Base-by-base conservation (phyloP, 2,329 filamentous ascomycete genomes). In the Exophiala phaeomuriformis region DNA sequence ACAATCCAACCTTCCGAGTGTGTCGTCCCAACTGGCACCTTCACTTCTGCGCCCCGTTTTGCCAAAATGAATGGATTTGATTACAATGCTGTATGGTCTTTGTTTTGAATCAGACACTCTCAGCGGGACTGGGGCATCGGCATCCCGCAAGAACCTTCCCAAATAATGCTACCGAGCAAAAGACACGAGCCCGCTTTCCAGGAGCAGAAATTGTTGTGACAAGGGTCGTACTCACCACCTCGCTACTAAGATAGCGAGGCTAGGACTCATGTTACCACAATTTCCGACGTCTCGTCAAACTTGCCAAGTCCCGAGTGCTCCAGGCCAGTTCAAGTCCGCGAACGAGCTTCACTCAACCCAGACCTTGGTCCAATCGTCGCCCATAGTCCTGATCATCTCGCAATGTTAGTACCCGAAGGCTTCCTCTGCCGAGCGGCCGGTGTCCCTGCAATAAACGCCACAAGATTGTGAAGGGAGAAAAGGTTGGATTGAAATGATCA, bases 341-440 rank as follows among this genome's bases (percentile, higher is more conserved):
- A 19, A 19, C 19, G 19, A 19, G 19, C 19, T 41, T 32, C 27
- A 8, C n/a, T 51, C 42, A 33, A n/a, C 7, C 37, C 8, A 12
- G 40, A 10, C 40, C 33, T 53, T 49, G 37, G 31, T 47, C 37
- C 28, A 51, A 28, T 10, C 49, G 55, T 57, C 40, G 54, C 45
- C 39, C 55, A 46, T 52, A 50, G 39, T 58, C 50, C 56, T 58
- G 52, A 55, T 55, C 47, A 46, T 44, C 46, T 58, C 47, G 41
- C 56, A 55, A 55, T 41, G 47, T 58, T 50, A 56, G 53, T 40
- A 39, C 33, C 47, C 29, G 29, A 28, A 41, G 12, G 9, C 27
- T 27, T 10, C 27, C 42, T 29, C 30, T 35, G 30, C 37, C 40
- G 31, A 36, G 36, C 44, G 29, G 28, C 51, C 37, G 19, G 12